Percentiles rank a stretch among this genome's conserved stretches.
Evolutionary conservation across 768 basidiomycete species (phyloP).

Genomic region (Mycena haematopus): DNA sequence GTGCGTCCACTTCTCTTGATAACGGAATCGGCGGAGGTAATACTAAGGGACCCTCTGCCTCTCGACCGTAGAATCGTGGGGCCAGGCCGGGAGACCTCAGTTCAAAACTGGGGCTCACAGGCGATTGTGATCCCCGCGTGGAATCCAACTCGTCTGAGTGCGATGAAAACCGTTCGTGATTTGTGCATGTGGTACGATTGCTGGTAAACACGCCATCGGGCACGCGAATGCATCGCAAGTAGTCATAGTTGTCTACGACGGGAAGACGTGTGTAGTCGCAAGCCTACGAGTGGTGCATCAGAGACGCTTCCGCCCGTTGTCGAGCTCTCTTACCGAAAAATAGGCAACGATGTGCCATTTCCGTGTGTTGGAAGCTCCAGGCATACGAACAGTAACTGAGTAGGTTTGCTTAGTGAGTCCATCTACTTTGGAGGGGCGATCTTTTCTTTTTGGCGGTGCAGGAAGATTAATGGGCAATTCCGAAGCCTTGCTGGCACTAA

Average conservation of each 20-base stretch:
- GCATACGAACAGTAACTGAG: slow-evolving; percentile 74
- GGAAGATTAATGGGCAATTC: slow-evolving; percentile 61
- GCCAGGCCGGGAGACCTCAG: slow-evolving; percentile 26
- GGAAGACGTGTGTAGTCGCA: slow-evolving; percentile 75
- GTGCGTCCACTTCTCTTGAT: background rate
- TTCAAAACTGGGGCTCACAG: slow-evolving; percentile 22
- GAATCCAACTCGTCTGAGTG: slow-evolving; percentile 53
- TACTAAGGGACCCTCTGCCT: slow-evolving; percentile 22
- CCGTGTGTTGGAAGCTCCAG: slow-evolving; percentile 59
- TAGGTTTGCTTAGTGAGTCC: slow-evolving; percentile 90
- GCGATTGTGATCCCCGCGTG: slow-evolving; percentile 22
- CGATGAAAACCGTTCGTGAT: slow-evolving; percentile 49
- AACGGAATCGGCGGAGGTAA: slow-evolving; percentile 38
- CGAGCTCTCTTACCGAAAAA: slow-evolving; percentile 62
- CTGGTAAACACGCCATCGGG: slow-evolving; percentile 78
- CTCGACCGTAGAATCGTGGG: slow-evolving; percentile 24
- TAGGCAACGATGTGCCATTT: slow-evolving; percentile 90
- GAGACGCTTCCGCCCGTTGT: background rate
- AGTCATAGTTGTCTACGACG: slow-evolving; percentile 76
- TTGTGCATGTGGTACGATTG: slow-evolving; percentile 54
- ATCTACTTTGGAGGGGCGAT: slow-evolving; percentile 77
- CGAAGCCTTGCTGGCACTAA: slow-evolving; percentile 29
- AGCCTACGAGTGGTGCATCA: slow-evolving; percentile 46
- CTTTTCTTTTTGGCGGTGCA: slow-evolving; percentile 71
- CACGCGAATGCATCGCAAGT: slow-evolving; percentile 69